Conservation (phyloP, 805 yeast genomes). For the Lachancea quebecensis region DNA sequence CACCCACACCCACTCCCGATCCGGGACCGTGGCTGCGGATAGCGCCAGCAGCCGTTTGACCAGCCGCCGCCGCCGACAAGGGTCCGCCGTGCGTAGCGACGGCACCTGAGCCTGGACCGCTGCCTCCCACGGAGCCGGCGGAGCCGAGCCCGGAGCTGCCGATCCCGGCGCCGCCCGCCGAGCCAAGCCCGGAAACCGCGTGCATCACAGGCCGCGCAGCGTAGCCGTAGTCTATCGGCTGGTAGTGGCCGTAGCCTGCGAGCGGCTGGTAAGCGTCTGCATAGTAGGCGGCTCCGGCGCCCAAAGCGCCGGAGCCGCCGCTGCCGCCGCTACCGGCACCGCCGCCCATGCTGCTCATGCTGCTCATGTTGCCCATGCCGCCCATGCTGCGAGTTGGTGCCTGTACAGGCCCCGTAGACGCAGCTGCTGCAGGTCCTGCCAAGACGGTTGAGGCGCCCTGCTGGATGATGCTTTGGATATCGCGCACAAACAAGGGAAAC, state of each 20-base stretch:
- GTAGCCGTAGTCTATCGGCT: slow-evolving; percentile 6
- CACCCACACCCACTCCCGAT: too few species aligned
- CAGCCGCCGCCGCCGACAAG: too few species aligned
- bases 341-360: slow-evolving; percentile 4
- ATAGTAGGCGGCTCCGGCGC: slow-evolving; percentile 3
- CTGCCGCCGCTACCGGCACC: slow-evolving; percentile 6
- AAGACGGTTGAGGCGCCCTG: slow-evolving; percentile 16
- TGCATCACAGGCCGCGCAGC: neutral
- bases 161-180: neutral
- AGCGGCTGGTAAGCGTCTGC: slow-evolving; percentile 5
- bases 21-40: too few species aligned
- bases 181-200: neutral
- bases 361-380: slow-evolving; percentile 7
- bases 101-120: too few species aligned
- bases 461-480: slow-evolving; percentile 47
- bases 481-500: slow-evolving; percentile 66
- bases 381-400: neutral
- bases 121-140: too few species aligned
- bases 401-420: neutral
- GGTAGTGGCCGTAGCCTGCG: slow-evolving; percentile 3
- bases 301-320: slow-evolving; percentile 9
- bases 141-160: neutral
- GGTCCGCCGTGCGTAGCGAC: too few species aligned
- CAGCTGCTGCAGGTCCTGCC: slow-evolving; percentile 1
- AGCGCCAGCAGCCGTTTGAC: too few species aligned